phyloP scores from a whole-genome alignment of 2,329 filamentous ascomycete genomes.

The Coniosporium uncinatum region DNA sequence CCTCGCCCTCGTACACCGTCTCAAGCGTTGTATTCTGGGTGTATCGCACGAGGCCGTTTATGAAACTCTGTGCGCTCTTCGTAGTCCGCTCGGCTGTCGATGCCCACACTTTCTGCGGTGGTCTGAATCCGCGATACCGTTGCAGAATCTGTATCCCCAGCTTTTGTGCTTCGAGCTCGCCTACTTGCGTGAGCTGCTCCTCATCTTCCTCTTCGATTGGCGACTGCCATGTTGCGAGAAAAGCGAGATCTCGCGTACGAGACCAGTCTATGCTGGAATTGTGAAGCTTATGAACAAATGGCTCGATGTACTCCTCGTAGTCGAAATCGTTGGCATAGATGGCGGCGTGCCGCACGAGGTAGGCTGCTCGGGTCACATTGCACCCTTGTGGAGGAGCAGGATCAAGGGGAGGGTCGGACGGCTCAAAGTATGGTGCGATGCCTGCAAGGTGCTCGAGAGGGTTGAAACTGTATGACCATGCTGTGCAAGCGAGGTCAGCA shows the following conservation, averaged over 20 bases:
- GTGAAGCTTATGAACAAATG: conserved; percentile 48
- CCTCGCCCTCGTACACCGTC: conserved; percentile 48
- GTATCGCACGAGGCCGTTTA: conserved; percentile 47
- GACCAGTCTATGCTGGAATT: conserved; percentile 56
- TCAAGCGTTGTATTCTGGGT: conserved; percentile 49
- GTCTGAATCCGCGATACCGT: conserved; percentile 47
- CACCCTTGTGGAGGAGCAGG: conserved; percentile 43
- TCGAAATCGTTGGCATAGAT: conserved; percentile 48
- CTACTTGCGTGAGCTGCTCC: conserved; percentile 55
- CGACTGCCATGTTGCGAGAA: conserved; percentile 49
- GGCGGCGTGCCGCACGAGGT: conserved; percentile 43
- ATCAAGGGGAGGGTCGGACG: conserved; percentile 37
- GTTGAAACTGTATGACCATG: conserved; percentile 33
- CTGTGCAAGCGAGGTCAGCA: background rate
- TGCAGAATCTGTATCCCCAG: conserved; percentile 53
- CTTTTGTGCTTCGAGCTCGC: conserved; percentile 53
- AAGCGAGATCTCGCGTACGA: conserved; percentile 47
- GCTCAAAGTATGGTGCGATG: conserved; percentile 44
- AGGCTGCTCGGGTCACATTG: conserved; percentile 41
- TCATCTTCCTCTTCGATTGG: conserved; percentile 51
- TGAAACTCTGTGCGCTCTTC: conserved; percentile 52
- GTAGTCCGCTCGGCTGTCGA: conserved; percentile 57
- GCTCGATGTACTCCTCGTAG: conserved; percentile 43
- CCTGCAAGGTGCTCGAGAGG: conserved; percentile 43
- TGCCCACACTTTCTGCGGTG: conserved; percentile 53